Evolutionary conservation across 306 rosid species (phyloP), one percentile per base, ranked within the genome.

Genomic region (Alnus rubra): DNA sequence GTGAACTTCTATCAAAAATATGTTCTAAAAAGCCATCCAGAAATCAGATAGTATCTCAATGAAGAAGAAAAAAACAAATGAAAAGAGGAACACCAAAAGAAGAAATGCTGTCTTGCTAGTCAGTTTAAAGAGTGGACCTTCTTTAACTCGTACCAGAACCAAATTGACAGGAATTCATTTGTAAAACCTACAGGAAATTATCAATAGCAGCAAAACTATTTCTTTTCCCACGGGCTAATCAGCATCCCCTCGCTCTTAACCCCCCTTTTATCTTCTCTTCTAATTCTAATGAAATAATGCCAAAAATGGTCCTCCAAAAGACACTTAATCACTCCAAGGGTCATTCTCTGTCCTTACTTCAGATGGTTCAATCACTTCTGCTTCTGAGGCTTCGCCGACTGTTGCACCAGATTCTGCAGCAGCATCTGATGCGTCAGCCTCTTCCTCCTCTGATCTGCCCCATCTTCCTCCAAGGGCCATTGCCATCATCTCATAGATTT

Each of bases 401-500:
- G 69, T 74, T 49, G 84, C 82, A 78, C 81, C 87, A 11, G 89
- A 71, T 77, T 83, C 92, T 3, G 73, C 59, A 4, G 56, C 77
- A 62, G 37, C 28, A 28, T 75, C 78, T 2, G 78, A 52, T 33
- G 76, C 69, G 44, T 64, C 91, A 33, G 73, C 81, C 55, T 60
- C 76, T 44, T 77, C 93, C 42, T 84, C 94, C 69, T 93, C 98
- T 53, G 83, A 65, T 84, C 99, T 85, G 52, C 98, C 99, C 99
- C 99, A 96, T 83, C 96, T 89, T 77, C 99, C 99, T 74, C 99
- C 99, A 7, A 96, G 83, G 64, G 99, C 99, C 89, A 96, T 77
- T 10, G 96, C 88, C 96, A 96, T 96, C 98, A 96, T 91, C 87
- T 92, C 99, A 39, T 96, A 96, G 37, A 93, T 93, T 86, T 96